Evolutionary conservation across 805 yeast genomes (phyloP).

Genomic region (Lipomyces sp.): DNA sequence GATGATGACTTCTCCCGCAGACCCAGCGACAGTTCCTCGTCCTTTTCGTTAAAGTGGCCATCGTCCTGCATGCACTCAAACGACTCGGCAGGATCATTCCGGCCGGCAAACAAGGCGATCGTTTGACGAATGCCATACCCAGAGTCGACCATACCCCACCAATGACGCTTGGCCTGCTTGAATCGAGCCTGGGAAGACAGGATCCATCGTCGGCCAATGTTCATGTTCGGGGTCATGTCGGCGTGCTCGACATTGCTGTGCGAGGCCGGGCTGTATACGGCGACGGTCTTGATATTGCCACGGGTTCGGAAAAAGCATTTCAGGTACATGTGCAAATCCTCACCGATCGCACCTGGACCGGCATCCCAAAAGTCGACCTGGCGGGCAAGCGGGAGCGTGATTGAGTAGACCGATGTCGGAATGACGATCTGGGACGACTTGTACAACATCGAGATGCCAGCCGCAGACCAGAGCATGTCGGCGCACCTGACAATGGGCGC

Average conservation of each 20-base stretch:
- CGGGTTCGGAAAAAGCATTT: constrained; percentile 34
- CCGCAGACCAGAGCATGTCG: constrained; percentile 38
- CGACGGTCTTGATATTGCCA: constrained; percentile 30
- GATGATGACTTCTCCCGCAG: constrained; percentile 1
- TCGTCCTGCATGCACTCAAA: neutral
- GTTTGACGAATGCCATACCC: constrained; percentile 34
- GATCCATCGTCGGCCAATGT: constrained; percentile 17
- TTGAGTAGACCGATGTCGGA: constrained; percentile 38
- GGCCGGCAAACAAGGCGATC: constrained; percentile 4
- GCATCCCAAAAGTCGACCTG: constrained; percentile 39
- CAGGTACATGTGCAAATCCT: constrained; percentile 38
- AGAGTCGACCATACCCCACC: constrained; percentile 39
- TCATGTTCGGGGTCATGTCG: neutral
- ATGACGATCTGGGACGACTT: constrained; percentile 28
- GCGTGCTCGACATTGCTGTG: constrained; percentile 37
- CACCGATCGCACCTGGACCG: constrained; percentile 38
- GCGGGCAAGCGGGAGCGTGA: constrained; percentile 32
- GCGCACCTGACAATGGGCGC: constrained; percentile 38
- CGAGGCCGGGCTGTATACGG: constrained; percentile 36
- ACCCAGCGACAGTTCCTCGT: constrained; percentile 4
- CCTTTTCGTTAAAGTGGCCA: neutral
- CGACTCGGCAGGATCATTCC: neutral
- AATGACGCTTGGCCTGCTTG: constrained; percentile 37
- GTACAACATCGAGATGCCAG: constrained; percentile 37
- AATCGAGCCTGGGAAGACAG: constrained; percentile 31